These are phyloP conservation scores for Beauveria varroae DNA, from an alignment of 2,329 filamentous ascomycete genomes.

Conservation along the genomic window DNA sequence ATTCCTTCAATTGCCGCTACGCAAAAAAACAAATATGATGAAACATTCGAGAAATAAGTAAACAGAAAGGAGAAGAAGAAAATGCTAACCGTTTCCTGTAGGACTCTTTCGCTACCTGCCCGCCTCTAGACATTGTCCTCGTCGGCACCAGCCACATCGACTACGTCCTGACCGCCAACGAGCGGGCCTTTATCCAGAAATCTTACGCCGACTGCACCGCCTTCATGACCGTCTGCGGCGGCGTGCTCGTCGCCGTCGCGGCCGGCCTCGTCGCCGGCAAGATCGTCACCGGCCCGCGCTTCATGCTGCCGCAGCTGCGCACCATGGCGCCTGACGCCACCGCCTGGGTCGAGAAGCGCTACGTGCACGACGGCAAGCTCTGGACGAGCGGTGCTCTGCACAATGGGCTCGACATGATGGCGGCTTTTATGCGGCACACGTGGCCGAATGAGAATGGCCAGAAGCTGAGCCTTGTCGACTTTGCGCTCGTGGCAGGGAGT, in stretches of 20 bases:
- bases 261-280: conserved; percentile 31
- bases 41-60: too few species aligned
- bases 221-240: conserved; percentile 33
- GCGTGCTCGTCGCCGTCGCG: conserved; percentile 23
- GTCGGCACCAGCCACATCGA: conserved; percentile 27
- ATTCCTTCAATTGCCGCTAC: too few species aligned
- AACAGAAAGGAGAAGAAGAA: too few species aligned
- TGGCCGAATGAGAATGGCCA: conserved; percentile 21
- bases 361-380: conserved; percentile 28
- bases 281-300: conserved; percentile 29
- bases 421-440: conserved; percentile 20
- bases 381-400: conserved; percentile 28
- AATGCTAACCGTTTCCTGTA: conserved; percentile 11
- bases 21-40: too few species aligned
- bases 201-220: conserved; percentile 26
- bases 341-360: conserved; percentile 32
- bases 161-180: conserved; percentile 24
- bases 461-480: conserved; percentile 14
- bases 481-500: conserved; percentile 15
- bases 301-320: conserved; percentile 20
- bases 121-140: conserved; percentile 32
- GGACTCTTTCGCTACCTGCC: conserved; percentile 33
- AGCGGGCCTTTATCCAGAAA: conserved; percentile 30
- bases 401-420: conserved; percentile 28
- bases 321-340: conserved; percentile 21